Percentiles rank a stretch among this genome's conserved stretches.
Evolutionary conservation across 129 eudicot species (phyloP).

Genomic region (Tagetes patula): DNA sequence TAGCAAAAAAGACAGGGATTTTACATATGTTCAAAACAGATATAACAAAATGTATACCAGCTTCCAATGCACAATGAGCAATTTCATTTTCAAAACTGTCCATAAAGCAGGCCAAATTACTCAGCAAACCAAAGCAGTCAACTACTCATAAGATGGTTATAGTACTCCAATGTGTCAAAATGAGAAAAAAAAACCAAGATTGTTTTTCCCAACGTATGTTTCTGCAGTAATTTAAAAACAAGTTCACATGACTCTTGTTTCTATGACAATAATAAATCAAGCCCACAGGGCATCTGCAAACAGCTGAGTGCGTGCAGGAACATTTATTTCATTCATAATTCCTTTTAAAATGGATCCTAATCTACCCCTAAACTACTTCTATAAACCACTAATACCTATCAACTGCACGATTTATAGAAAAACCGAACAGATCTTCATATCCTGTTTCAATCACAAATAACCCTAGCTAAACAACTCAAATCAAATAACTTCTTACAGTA

Average conservation of each 20-base stretch:
- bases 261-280: slow-evolving; percentile 17
- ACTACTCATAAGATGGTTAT: background rate
- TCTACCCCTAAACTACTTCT: no score
- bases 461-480: slow-evolving; percentile 3
- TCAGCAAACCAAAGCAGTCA: background rate
- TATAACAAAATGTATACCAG: background rate
- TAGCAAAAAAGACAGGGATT: background rate
- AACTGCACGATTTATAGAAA: background rate
- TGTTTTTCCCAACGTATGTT: slow-evolving; percentile 14
- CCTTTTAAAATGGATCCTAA: no score
- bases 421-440: slow-evolving; percentile 7
- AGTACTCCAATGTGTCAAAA: background rate
- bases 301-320: slow-evolving; percentile 24
- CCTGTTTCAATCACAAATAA: slow-evolving; percentile 12
- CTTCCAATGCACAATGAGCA: background rate
- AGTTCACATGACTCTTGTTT: slow-evolving; percentile 2
- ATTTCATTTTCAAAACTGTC: slow-evolving; percentile 10
- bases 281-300: slow-evolving; percentile 26
- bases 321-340: slow-evolving; percentile 6
- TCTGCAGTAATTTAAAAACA: background rate
- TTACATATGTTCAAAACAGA: background rate
- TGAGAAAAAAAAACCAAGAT: background rate
- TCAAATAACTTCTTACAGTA: background rate
- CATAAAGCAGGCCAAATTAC: slow-evolving; percentile 8
- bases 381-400: no score